Percentiles rank a stretch among this genome's conserved stretches.
These are phyloP conservation scores for Cordyceps cicadae DNA, from an alignment of 2,329 filamentous ascomycete species.

Conservation along the genomic window DNA sequence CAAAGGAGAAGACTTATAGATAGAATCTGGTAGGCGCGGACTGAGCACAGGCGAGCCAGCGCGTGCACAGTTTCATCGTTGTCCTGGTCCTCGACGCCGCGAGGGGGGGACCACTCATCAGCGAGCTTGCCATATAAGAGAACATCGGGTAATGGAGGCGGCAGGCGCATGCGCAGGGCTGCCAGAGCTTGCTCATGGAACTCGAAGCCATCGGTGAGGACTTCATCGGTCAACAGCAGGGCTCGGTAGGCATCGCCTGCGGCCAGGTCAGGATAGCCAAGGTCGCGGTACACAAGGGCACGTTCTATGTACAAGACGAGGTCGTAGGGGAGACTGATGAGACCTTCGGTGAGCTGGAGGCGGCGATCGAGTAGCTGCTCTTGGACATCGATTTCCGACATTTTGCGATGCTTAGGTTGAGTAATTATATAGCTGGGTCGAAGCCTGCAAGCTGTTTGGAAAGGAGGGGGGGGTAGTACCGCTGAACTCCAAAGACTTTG, in stretches of 20 bases:
- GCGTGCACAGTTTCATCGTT: conserved; percentile 26
- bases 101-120: conserved; percentile 25
- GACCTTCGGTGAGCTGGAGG: conserved; percentile 46
- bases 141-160: conserved; percentile 34
- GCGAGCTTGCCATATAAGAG: conserved; percentile 37
- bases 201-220: conserved; percentile 70
- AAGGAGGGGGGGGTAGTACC: too few species aligned
- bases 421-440: not conserved
- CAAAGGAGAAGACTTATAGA: conserved; percentile 52
- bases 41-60: conserved; percentile 42
- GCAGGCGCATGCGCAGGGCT: conserved; percentile 32
- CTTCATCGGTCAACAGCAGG: conserved; percentile 76
- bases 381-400: conserved; percentile 16
- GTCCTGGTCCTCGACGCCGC: conserved; percentile 25
- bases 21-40: conserved; percentile 52
- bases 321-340: conserved; percentile 49
- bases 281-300: conserved; percentile 59
- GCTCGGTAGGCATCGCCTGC: conserved; percentile 85
- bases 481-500: not conserved
- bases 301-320: conserved; percentile 59
- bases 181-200: conserved; percentile 63
- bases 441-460: not conserved
- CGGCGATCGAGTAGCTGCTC: conserved; percentile 46
- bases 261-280: conserved; percentile 85
- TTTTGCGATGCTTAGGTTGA: not conserved